Base-by-base conservation (phyloP, 768 basidiomycete genomes). In the Boletellus sp. region DNA sequence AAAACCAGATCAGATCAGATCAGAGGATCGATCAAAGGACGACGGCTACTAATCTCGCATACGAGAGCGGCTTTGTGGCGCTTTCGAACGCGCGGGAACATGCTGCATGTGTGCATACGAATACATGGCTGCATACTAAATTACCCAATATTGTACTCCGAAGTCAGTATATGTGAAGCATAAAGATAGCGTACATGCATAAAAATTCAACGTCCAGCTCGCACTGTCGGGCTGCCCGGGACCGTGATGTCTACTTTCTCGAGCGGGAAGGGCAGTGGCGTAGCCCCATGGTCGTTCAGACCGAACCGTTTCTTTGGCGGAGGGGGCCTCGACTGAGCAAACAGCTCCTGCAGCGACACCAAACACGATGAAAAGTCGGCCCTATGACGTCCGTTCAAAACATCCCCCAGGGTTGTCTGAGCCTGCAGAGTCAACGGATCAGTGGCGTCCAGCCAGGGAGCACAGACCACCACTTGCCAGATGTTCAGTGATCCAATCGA, bases 401-500 rank as follows among this genome's bases (percentile, higher is more conserved):
- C 42, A n/a, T 60, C 56, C 40, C 12, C 46, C 43, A 62, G 39
- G 16, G 54, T 51, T 7, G 53, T 48, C 41, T 44, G 60, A 32
- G 55, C 56, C 65, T 65, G 46, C 23, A 37, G 8, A 46, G 48
- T 26, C 24, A 19, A 37, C 24, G 22, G 12, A 37, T 62, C 34
- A 63, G 39, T 5, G n/a, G 17, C 2, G 13, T 26, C 40, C 13
- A 43, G 26, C 24, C 16, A 13, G 19, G 22, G 36, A 24, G 4
- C 4, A 22, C 1, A 17, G 33, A 20, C 13, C 38, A 8, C 15
- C 15, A 40, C 68, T 42, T 44, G 59, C 66, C n/a, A 68, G 50
- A 10, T 56, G 52, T 4, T 62, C 58, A 2, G 68, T 54, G 7
- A 62, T 64, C 59, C 58, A 62, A 11, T 68, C 66, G 22, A 68